Evolutionary conservation across 2,329 filamentous ascomycete species (phyloP).

Genomic region (Verticillium nonalfalfae): DNA sequence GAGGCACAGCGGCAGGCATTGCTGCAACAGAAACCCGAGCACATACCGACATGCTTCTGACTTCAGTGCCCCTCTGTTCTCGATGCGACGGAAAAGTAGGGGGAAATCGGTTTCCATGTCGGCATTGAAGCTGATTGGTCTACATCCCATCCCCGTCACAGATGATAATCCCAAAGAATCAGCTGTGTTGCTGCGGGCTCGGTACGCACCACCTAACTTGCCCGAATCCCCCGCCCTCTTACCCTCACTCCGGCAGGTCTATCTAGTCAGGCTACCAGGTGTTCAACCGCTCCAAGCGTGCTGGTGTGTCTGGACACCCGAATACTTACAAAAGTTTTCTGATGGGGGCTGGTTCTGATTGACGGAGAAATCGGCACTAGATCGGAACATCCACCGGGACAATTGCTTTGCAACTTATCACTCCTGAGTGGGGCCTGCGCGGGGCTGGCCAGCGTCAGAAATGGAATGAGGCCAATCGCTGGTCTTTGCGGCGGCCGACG

Average conservation of each 20-base stretch:
- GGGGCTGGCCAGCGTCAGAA: slow-evolving; percentile 13
- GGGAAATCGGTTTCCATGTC: background rate
- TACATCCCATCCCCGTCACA: slow-evolving; percentile 2
- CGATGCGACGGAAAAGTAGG: background rate
- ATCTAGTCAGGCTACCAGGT: background rate
- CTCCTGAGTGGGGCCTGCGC: slow-evolving; percentile 10
- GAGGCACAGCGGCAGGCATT: background rate
- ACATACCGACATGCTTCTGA: slow-evolving; percentile 6
- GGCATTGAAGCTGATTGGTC: slow-evolving; percentile 2
- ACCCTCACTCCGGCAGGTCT: background rate
- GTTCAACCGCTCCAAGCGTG: background rate
- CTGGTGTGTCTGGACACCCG: slow-evolving; percentile 1
- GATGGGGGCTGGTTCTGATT: slow-evolving; percentile 16
- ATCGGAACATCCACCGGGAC: slow-evolving; percentile 15
- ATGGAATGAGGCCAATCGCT: slow-evolving; percentile 4
- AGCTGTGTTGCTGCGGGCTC: slow-evolving; percentile 5
- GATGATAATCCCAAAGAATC: background rate
- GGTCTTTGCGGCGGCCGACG: slow-evolving; percentile 3
- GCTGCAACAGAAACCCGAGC: slow-evolving; percentile 6
- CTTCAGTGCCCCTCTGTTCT: background rate
- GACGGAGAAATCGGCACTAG: slow-evolving; percentile 26
- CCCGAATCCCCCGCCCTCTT: background rate
- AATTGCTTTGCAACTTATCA: slow-evolving; percentile 8
- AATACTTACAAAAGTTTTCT: background rate
- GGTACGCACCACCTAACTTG: background rate